phyloP scores from a whole-genome alignment of 139 green algal species.

The Asterochloris erici region DNA sequence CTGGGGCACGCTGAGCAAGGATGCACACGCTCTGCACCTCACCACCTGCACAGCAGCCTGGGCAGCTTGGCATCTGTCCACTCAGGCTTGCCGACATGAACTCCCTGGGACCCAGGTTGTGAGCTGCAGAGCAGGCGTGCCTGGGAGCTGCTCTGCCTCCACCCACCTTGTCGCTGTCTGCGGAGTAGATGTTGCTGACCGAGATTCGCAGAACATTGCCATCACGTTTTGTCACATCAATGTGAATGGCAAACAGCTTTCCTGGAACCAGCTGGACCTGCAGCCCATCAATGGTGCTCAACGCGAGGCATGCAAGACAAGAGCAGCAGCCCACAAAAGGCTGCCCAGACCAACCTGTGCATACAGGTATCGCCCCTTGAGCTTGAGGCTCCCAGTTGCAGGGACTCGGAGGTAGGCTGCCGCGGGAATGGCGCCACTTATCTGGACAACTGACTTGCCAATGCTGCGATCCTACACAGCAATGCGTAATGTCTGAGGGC shows the following conservation, averaged over 20 bases:
- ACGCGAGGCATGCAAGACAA: neutral
- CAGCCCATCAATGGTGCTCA: slow-evolving; percentile 10
- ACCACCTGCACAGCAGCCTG: neutral
- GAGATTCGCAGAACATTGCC: slow-evolving; percentile 50
- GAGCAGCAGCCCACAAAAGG: neutral
- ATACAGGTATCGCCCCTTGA: slow-evolving; percentile 68
- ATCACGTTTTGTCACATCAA: slow-evolving; percentile 48
- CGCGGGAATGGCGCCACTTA: slow-evolving; percentile 47
- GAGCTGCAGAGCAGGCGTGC: neutral
- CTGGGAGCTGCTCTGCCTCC: neutral
- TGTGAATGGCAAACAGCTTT: slow-evolving; percentile 59
- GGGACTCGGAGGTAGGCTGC: slow-evolving; percentile 59
- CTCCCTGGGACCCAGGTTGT: neutral
- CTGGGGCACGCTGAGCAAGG: neutral
- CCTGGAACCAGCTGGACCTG: slow-evolving; percentile 45
- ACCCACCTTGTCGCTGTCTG: slow-evolving; percentile 30
- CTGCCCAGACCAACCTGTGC: neutral
- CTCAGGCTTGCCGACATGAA: neutral
- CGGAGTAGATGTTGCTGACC: slow-evolving; percentile 63
- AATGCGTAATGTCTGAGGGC: too few species aligned
- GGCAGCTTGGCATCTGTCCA: neutral
- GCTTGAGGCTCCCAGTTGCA: slow-evolving; percentile 34
- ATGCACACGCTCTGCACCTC: neutral
- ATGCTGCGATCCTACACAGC: slow-evolving; percentile 30
- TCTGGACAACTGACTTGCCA: slow-evolving; percentile 36